phyloP scores from a whole-genome alignment of 192 early-diverging fungal genomes.

The Umbelopsis ramanniana region DNA sequence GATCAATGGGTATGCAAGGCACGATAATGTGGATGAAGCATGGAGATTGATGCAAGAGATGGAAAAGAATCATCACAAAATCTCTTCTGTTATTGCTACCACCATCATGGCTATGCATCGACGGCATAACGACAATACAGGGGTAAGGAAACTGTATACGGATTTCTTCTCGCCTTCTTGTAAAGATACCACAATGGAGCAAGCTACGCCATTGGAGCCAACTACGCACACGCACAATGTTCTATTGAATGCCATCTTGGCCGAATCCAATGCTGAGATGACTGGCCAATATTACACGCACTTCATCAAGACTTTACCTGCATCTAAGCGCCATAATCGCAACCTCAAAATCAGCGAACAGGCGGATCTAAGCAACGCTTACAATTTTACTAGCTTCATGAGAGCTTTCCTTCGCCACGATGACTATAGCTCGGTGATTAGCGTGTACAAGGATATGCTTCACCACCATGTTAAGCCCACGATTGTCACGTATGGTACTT shows the following conservation, averaged over 20 bases:
- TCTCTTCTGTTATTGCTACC: constrained; percentile 30
- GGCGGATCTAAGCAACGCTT: constrained; percentile 15
- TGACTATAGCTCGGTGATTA: constrained; percentile 27
- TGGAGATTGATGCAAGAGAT: constrained; percentile 41
- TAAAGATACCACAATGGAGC: not conserved
- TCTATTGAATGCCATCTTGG: constrained; percentile 36
- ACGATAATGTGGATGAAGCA: constrained; percentile 37
- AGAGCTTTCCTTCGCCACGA: constrained; percentile 37
- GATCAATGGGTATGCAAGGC: constrained; percentile 35
- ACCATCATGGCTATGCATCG: constrained; percentile 40
- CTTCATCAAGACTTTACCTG: constrained; percentile 5
- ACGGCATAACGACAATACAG: constrained; percentile 33
- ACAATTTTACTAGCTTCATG: constrained; percentile 46
- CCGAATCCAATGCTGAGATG: constrained; percentile 5
- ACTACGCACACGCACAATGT: constrained; percentile 31
- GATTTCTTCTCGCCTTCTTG: constrained; percentile 28
- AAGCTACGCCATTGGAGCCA: not conserved
- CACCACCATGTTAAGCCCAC: constrained; percentile 29
- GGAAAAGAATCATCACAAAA: constrained; percentile 23
- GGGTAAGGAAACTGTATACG: constrained; percentile 31
- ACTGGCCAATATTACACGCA: constrained; percentile 30
- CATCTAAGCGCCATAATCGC: not conserved
- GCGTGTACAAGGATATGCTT: constrained; percentile 42
- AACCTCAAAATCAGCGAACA: not conserved
- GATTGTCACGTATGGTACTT: constrained; percentile 38